A percentile compares a stretch with the other conserved stretches of the same genome.
These are phyloP conservation scores for Colletotrichum cordylinicola DNA, from an alignment of 2,329 filamentous ascomycete genomes.

Conservation along the genomic window DNA sequence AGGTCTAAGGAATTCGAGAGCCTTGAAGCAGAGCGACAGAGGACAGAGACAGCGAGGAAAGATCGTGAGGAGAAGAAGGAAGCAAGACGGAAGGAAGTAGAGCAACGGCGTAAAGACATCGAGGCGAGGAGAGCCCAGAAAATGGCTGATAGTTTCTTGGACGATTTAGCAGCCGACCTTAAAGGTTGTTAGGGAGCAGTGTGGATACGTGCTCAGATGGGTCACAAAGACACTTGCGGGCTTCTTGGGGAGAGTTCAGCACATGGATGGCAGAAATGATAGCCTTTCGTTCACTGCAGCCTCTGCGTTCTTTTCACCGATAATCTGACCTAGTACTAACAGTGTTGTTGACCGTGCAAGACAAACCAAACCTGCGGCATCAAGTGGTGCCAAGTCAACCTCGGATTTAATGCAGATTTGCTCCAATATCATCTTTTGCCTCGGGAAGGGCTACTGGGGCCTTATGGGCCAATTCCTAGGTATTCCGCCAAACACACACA, in stretches of 20 bases:
- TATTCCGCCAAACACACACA: neutral
- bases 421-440: neutral
- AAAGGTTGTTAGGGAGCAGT: neutral
- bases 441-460: neutral
- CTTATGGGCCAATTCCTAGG: neutral
- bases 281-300: neutral
- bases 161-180: slow-evolving; percentile 49
- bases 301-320: neutral
- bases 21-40: slow-evolving; percentile 69
- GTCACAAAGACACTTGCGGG: neutral
- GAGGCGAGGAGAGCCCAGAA: slow-evolving; percentile 67
- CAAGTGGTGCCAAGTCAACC: neutral
- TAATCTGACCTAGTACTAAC: neutral
- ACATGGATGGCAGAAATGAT: neutral
- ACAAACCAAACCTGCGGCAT: neutral
- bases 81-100: slow-evolving; percentile 66
- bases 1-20: slow-evolving; percentile 76
- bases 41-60: slow-evolving; percentile 69
- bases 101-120: slow-evolving; percentile 67
- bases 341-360: neutral
- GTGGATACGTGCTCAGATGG: neutral
- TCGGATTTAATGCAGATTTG: neutral
- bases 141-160: slow-evolving; percentile 76
- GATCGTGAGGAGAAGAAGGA: slow-evolving; percentile 63
- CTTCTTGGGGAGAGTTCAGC: neutral